Base-by-base conservation (phyloP, 805 yeast genomes). In the Ogataea corticis region DNA sequence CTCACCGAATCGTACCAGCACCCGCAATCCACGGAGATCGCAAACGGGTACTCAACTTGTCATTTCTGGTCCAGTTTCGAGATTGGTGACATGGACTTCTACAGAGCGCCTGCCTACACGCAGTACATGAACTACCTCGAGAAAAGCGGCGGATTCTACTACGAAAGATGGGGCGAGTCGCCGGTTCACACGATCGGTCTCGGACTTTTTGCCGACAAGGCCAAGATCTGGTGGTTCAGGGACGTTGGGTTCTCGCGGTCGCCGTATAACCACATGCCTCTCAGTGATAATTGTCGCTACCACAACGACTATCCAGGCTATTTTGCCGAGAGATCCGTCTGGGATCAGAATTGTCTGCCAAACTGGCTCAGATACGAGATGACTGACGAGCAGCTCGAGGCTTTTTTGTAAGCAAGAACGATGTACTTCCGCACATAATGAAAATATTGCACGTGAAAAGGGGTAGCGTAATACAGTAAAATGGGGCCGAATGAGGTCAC, bases 1-100 rank as follows among this genome's bases (percentile, higher is more conserved):
- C 68, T 90, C 30, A 81, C 89, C 16, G 81, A 82, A 87, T 86
- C 65, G 65, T 68, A 36, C 87, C 91, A 48, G 74, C 76, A 48
- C 70, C 80, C 81, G n/a, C 58, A 62, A n/a, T 73, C 70, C 49
- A 70, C 63, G 41, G 56, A 62, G 13, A 57, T 51, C 6, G 69
- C 77, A 1, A 57, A 68, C 23, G 78, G 78, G 13, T 89, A 86
- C 69, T 89, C 89, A 62, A 76, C 82, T 46, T 89, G 97, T 64
- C 96, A 88, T 65, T 85, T 87, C 73, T 87, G 94, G 90, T 79
- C 90, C 31, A 83, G 82, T 67, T 87, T 89, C 62, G 96, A 89
- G 63, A 77, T 89, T 51, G 96, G 85, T 11, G 75, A 76, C 48
- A 73, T 89, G 67, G 75, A 80, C 41, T 80, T 89, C 60, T 88